These are phyloP conservation scores for Ehretia macrophylla DNA, from an alignment of 257 asterid species.

Conservation along the genomic window DNA sequence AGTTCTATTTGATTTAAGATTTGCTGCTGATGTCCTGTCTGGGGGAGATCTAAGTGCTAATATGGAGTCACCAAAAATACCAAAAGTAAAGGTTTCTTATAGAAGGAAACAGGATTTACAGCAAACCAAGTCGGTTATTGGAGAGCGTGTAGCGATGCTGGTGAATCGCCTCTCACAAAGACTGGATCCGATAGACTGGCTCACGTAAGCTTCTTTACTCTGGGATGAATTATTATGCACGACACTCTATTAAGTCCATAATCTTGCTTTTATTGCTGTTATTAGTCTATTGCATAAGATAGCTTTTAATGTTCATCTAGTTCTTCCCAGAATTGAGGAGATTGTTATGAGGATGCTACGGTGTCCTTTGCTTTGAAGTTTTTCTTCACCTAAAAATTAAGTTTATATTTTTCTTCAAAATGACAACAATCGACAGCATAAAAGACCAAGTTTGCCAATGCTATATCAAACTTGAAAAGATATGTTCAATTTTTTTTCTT, in stretches of 20 bases:
- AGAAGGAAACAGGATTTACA: slow-evolving; percentile 68
- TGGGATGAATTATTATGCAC: not conserved
- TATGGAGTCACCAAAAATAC: slow-evolving; percentile 42
- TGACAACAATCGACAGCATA: too few species aligned
- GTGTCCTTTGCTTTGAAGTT: too few species aligned
- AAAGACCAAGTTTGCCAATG: too few species aligned
- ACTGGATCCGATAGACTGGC: slow-evolving; percentile 98
- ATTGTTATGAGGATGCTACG: too few species aligned
- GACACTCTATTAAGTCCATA: not conserved
- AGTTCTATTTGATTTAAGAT: slow-evolving; percentile 80
- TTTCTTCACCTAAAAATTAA: too few species aligned
- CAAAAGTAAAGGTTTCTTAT: slow-evolving; percentile 46
- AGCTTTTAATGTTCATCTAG: too few species aligned
- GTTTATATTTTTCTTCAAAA: too few species aligned
- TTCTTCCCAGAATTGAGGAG: too few species aligned
- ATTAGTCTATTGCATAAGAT: not conserved
- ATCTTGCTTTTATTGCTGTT: not conserved
- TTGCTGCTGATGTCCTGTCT: slow-evolving; percentile 74
- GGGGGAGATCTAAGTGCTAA: slow-evolving; percentile 63
- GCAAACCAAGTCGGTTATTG: slow-evolving; percentile 45
- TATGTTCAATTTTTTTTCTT: too few species aligned
- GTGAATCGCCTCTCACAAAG: slow-evolving; percentile 59
- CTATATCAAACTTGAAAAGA: too few species aligned
- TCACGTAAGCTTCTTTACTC: slow-evolving; percentile 63
- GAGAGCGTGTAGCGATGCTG: slow-evolving; percentile 55